Evolutionary conservation across 257 asterid genomes (phyloP).

Genomic region (Lavandula angustifolia): DNA sequence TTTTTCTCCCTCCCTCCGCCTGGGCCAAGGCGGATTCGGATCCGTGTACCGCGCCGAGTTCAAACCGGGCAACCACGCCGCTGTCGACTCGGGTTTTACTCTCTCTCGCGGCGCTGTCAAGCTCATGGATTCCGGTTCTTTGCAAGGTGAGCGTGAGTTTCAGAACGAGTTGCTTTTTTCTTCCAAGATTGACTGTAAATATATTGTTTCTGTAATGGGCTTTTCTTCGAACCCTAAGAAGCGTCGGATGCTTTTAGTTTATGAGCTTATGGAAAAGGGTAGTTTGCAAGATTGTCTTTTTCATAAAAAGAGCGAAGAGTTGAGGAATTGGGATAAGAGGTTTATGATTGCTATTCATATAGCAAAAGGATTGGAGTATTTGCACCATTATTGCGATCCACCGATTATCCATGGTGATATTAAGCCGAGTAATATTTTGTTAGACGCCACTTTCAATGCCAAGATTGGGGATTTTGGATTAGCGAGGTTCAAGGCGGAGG

Average conservation of each 20-base stretch:
- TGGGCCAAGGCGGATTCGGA: conserved; percentile 97
- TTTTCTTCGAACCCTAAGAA: conserved; percentile 70
- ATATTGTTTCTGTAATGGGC: conserved; percentile 67
- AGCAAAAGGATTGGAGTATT: conserved; percentile 86
- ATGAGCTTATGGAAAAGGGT: conserved; percentile 82
- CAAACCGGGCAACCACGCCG: conserved; percentile 33
- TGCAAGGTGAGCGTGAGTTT: conserved; percentile 97
- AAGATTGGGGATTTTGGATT: conserved; percentile 95
- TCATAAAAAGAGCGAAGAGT: conserved; percentile 71
- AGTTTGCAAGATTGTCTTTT: conserved; percentile 94
- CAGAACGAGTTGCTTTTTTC: conserved; percentile 85
- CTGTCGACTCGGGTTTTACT: conserved; percentile 35
- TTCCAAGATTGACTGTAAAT: conserved; percentile 67
- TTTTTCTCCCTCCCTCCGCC: conserved; percentile 70
- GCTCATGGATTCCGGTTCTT: conserved; percentile 87
- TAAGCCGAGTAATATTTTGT: conserved; percentile 80
- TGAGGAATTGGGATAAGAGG: conserved; percentile 71
- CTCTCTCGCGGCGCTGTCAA: conserved; percentile 65
- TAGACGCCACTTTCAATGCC: conserved; percentile 65
- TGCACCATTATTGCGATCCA: conserved; percentile 90
- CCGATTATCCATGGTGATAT: conserved; percentile 89
- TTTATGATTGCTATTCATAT: conserved; percentile 66
- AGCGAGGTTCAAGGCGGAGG: conserved; percentile 80
- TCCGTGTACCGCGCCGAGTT: conserved; percentile 80
- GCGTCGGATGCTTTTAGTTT: conserved; percentile 81